Evolutionary conservation across 2,329 filamentous ascomycete species (phyloP).

Genomic region (Ciborinia camelliae): DNA sequence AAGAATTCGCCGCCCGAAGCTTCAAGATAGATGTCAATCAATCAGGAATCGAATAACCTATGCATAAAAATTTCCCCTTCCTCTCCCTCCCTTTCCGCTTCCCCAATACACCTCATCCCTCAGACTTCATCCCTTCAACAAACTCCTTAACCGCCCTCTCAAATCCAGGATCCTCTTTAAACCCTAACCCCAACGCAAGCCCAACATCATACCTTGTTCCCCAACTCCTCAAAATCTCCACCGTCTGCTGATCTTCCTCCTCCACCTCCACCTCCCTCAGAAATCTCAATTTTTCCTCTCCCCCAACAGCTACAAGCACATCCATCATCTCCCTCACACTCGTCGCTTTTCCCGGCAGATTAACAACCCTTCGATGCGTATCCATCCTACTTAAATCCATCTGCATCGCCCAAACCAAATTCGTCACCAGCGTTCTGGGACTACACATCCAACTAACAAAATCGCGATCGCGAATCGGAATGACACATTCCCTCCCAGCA

Average conservation of each 20-base stretch:
- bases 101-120: neutral
- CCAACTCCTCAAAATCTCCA: conserved; percentile 59
- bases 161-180: conserved; percentile 49
- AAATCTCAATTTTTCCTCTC: conserved; percentile 50
- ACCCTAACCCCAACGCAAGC: conserved; percentile 49
- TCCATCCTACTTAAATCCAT: conserved; percentile 42
- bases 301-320: conserved; percentile 53
- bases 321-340: conserved; percentile 60
- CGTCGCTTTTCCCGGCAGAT: conserved; percentile 55
- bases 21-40: too few relatives aligned
- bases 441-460: conserved; percentile 55
- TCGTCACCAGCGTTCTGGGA: conserved; percentile 50
- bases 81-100: too few relatives aligned
- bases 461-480: conserved; percentile 49
- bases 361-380: conserved; percentile 49
- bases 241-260: too few relatives aligned
- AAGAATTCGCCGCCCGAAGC: too few relatives aligned
- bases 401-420: conserved; percentile 46
- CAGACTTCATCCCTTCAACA: conserved; percentile 28
- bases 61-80: too few relatives aligned
- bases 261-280: conserved; percentile 54
- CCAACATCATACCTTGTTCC: conserved; percentile 54
- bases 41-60: too few relatives aligned
- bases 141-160: conserved; percentile 57
- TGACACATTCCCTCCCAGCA: conserved; percentile 50